Conservation (phyloP, 495 filamentous ascomycete genomes). For the Acidiella bohemica region DNA sequence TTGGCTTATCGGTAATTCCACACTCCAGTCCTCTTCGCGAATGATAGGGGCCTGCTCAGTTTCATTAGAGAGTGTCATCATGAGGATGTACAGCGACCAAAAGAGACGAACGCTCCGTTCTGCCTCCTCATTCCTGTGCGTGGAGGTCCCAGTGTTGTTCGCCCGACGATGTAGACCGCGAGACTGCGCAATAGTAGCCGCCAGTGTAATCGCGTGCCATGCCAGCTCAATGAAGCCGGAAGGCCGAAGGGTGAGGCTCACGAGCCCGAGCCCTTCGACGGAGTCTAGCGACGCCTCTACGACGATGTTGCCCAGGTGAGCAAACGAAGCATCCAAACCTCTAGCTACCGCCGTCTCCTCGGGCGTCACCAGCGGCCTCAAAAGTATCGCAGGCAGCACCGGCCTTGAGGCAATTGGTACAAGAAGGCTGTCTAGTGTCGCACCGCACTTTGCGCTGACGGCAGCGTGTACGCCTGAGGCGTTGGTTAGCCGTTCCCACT, state of each 20-base stretch:
- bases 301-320: not conserved
- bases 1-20: not conserved
- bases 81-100: conserved; percentile 5
- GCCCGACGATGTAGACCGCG: not conserved
- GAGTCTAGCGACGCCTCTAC: not conserved
- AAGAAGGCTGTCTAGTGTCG: not conserved
- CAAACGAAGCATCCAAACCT: not conserved
- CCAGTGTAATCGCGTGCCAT: not conserved
- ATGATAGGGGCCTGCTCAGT: not conserved
- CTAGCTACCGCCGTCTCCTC: not conserved
- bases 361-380: not conserved
- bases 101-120: not conserved
- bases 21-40: conserved; percentile 1
- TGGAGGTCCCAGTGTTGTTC: not conserved
- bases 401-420: conserved; percentile 1
- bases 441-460: not conserved
- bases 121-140: not conserved
- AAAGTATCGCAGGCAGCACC: not conserved
- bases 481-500: not conserved
- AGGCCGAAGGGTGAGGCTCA: not conserved
- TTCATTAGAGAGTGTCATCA: conserved; percentile 2
- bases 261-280: not conserved
- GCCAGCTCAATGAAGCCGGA: not conserved
- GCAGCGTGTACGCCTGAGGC: not conserved
- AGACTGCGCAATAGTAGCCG: not conserved